phyloP scores from a whole-genome alignment of 169 alveolate species.

The Cryptosporidium viatorum region DNA sequence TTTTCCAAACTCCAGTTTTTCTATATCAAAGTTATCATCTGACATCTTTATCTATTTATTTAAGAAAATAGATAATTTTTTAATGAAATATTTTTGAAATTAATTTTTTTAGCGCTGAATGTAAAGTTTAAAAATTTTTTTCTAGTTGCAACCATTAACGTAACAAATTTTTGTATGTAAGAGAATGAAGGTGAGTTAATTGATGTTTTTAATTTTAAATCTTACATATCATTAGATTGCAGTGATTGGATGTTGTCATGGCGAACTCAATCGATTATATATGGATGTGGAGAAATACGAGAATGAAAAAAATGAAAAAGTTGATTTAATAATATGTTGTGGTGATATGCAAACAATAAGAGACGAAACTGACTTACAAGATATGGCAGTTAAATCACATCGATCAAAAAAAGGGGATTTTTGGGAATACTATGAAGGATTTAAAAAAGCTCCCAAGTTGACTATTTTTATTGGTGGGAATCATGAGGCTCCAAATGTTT shows the following conservation, averaged over 20 bases:
- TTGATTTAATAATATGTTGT: constrained; percentile 93
- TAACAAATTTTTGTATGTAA: not conserved
- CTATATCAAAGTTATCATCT: constrained; percentile 68
- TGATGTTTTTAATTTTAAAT: not conserved
- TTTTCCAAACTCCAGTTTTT: constrained; percentile 65
- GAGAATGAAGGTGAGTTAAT: constrained; percentile 41
- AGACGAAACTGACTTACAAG: constrained; percentile 88
- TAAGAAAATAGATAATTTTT: not conserved
- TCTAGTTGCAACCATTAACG: not conserved
- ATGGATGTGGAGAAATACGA: constrained; percentile 83
- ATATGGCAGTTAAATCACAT: constrained; percentile 91
- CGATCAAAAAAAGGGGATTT: constrained; percentile 90
- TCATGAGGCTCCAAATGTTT: constrained; percentile 95
- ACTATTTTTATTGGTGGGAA: constrained; percentile 98
- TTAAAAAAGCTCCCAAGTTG: constrained; percentile 89
- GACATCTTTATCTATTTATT: constrained; percentile 1
- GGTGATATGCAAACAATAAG: constrained; percentile 97
- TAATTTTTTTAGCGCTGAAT: not conserved
- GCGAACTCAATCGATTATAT: constrained; percentile 90
- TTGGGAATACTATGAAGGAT: constrained; percentile 89
- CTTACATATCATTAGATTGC: constrained; percentile 86
- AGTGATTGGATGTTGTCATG: constrained; percentile 96
- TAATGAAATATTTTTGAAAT: not conserved
- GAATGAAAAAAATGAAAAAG: constrained; percentile 83
- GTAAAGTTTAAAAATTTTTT: not conserved